Base-by-base conservation (phyloP, 176 grass and related monocot species). In the Juncus effusus region DNA sequence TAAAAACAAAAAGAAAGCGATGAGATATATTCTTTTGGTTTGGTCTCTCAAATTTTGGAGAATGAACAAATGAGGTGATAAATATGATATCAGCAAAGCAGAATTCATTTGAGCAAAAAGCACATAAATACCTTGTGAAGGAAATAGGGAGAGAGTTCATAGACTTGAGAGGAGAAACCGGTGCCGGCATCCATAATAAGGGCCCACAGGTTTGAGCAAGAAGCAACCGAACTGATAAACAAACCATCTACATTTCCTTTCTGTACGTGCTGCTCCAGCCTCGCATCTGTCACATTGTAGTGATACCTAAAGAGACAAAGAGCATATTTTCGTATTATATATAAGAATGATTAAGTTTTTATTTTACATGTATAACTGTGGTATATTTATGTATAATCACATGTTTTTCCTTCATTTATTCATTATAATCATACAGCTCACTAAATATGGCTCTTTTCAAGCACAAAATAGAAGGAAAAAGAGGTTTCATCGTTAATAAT, bases 141-240 rank as follows among this genome's bases (percentile, higher is more conserved):
- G 75, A 90, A 96, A 62, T 76, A 70, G 10, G 61, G 76, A 73
- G 84, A 90, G 65, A 91, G 69, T 85, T 90, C 78, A 84, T 96
- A 96, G 40, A 96, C 70, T 88, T 96, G 87, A 76, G 69, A 75
- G 73, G 62, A 76, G 85, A 78, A 90, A 64, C 91, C 81, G 73
- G 91, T 96, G 72, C 87, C 91, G 73, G 84, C 91, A 78, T 96
- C 91, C 91, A 96, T 96, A 81, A 90, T 96, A 77, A 96, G 64
- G 69, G 91, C 91, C 87, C 91, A 96, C 40, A 96, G 65, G 65
- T 96, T 87, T 76, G 87, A 64, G 72, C 84, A 85, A 85, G 84
- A 90, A 59, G 91, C 81, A 39, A 96, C 84, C 6, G 91, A 90
- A 64, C 87, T 91, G 72, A 96, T 88, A 77, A 83, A 90, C 13